A percentile compares a stretch with the other conserved stretches of the same genome.
Conservation (phyloP, 176 grass and related monocot species). For the Otatea glauca region DNA sequence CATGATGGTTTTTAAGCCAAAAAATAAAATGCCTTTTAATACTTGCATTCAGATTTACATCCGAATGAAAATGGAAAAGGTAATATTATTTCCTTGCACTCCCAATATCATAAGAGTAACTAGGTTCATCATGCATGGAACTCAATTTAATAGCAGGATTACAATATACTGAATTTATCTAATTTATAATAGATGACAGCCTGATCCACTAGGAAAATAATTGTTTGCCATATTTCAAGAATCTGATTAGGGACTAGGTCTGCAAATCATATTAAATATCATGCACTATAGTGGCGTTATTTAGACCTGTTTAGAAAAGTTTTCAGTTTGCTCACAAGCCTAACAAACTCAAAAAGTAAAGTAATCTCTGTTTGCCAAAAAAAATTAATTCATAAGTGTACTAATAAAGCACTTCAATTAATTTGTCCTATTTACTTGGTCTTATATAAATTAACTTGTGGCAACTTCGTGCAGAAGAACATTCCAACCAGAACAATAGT, state of each 20-base stretch:
- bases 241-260: background rate
- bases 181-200: conserved; percentile 20
- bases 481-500: background rate
- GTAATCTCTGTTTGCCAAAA: background rate
- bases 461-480: background rate
- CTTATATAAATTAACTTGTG: background rate
- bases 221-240: conserved; percentile 12
- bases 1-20: background rate
- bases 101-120: background rate
- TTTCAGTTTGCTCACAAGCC: background rate
- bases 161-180: background rate
- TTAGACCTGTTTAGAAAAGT: background rate
- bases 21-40: background rate
- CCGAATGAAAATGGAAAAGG: background rate
- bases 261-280: background rate
- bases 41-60: background rate
- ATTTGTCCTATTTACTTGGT: background rate
- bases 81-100: background rate
- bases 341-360: background rate
- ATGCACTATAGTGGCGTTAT: background rate
- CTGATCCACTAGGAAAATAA: background rate
- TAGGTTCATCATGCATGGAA: background rate
- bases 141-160: background rate
- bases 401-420: background rate
- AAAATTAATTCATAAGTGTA: background rate